Evolutionary conservation across 164 flowering plant species (phyloP).

Genomic region (Tetracentron sinense): DNA sequence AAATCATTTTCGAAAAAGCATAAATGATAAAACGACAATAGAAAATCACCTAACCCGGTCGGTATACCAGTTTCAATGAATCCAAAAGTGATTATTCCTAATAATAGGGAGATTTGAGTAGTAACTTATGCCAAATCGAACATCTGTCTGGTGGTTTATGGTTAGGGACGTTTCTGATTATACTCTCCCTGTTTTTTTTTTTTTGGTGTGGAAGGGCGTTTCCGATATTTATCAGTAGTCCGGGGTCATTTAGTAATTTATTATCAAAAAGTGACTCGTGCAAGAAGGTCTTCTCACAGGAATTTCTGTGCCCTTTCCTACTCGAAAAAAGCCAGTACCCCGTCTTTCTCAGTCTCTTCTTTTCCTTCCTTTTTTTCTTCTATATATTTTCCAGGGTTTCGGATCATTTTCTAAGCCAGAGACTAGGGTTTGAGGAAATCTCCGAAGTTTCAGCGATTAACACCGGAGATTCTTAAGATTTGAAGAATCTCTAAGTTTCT

Average conservation of each 20-base stretch:
- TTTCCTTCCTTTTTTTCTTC: conserved; percentile 2
- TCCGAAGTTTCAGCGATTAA: background rate
- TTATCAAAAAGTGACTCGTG: background rate
- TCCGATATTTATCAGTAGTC: background rate
- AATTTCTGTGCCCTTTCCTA: background rate
- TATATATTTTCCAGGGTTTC: conserved; percentile 12
- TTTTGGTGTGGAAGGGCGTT: background rate
- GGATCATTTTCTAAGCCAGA: background rate
- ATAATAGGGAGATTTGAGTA: too few species aligned
- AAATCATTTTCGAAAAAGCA: too few species aligned
- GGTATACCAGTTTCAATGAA: too few species aligned
- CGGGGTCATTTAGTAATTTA: background rate
- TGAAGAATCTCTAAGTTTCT: background rate
- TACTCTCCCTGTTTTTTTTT: too few species aligned
- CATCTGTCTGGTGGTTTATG: too few species aligned
- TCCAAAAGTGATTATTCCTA: too few species aligned
- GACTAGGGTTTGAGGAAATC: background rate
- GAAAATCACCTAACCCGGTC: too few species aligned
- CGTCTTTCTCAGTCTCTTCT: background rate
- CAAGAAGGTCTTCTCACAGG: background rate
- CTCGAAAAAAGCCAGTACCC: background rate
- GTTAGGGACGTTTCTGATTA: too few species aligned
- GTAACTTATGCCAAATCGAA: too few species aligned
- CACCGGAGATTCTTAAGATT: background rate
- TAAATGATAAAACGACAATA: too few species aligned